phyloP scores from a whole-genome alignment of 2,329 filamentous ascomycete genomes.

The Drechslerella coelobrocha region DNA sequence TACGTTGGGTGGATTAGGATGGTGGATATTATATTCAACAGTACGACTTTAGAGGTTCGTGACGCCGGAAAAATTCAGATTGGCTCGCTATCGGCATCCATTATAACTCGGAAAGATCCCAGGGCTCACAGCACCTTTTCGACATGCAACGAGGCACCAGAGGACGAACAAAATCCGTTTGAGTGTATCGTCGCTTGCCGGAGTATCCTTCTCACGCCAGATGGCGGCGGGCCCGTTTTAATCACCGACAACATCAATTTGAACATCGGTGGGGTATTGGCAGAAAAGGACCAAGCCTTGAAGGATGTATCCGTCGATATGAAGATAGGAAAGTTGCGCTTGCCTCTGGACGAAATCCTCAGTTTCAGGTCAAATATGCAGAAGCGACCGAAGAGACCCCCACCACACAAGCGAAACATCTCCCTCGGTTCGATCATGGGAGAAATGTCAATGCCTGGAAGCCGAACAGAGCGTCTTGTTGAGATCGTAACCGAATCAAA shows the following conservation, averaged over 20 bases:
- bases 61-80: slow-evolving; percentile 86
- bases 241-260: slow-evolving; percentile 85
- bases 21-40: slow-evolving; percentile 85
- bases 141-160: slow-evolving; percentile 71
- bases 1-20: slow-evolving; percentile 87
- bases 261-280: slow-evolving; percentile 89
- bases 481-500: slow-evolving; percentile 89
- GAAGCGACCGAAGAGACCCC: slow-evolving; percentile 46
- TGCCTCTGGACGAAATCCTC: slow-evolving; percentile 85
- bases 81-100: slow-evolving; percentile 80
- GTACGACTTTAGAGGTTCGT: slow-evolving; percentile 76
- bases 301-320: slow-evolving; percentile 87
- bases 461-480: slow-evolving; percentile 71
- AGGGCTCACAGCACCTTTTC: slow-evolving; percentile 88
- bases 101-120: slow-evolving; percentile 90
- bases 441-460: slow-evolving; percentile 74
- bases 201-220: slow-evolving; percentile 85
- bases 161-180: slow-evolving; percentile 72
- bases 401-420: slow-evolving; percentile 56
- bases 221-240: slow-evolving; percentile 81
- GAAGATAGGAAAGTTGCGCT: slow-evolving; percentile 86
- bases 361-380: slow-evolving; percentile 62
- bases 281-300: slow-evolving; percentile 82
- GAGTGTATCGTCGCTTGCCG: slow-evolving; percentile 91
- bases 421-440: slow-evolving; percentile 76